Conservation (phyloP, 2,329 filamentous ascomycete species). For the Colletotrichum camelliae region DNA sequence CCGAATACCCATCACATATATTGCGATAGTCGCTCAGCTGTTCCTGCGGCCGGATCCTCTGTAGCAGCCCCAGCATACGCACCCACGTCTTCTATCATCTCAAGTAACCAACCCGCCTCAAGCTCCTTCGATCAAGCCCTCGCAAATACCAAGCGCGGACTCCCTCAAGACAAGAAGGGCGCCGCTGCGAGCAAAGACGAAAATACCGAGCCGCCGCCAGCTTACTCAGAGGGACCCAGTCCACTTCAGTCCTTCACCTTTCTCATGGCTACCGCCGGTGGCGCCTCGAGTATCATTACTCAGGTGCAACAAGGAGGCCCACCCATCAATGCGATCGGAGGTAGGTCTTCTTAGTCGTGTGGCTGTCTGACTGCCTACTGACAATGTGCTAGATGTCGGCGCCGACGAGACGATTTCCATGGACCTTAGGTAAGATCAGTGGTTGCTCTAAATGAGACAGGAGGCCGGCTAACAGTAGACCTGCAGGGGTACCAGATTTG, state of each 20-base stretch:
- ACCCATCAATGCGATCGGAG: slow-evolving; percentile 87
- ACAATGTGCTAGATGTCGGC: slow-evolving; percentile 65
- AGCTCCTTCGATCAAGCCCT: slow-evolving; percentile 54
- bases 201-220: slow-evolving; percentile 92
- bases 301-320: slow-evolving; percentile 95
- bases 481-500: slow-evolving; percentile 86
- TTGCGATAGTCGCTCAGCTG: slow-evolving; percentile 24
- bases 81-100: slow-evolving; percentile 43
- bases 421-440: slow-evolving; percentile 78
- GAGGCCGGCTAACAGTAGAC: slow-evolving; percentile 13
- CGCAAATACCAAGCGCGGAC: slow-evolving; percentile 82
- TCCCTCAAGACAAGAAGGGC: slow-evolving; percentile 82
- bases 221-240: slow-evolving; percentile 93
- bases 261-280: slow-evolving; percentile 97
- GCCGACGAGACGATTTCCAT: slow-evolving; percentile 94
- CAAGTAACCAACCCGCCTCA: slow-evolving; percentile 35
- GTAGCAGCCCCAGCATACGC: slow-evolving; percentile 62
- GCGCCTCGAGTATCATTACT: slow-evolving; percentile 97
- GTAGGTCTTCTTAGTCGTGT: slow-evolving; percentile 50
- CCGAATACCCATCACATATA: slow-evolving; percentile 37
- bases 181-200: slow-evolving; percentile 76
- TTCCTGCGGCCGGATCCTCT: background rate
- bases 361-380: background rate
- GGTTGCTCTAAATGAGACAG: background rate
- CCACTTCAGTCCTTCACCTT: slow-evolving; percentile 92